Evolutionary conservation across 139 green algal genomes (phyloP).

Genomic region (Tetratostichococcus sp.): DNA sequence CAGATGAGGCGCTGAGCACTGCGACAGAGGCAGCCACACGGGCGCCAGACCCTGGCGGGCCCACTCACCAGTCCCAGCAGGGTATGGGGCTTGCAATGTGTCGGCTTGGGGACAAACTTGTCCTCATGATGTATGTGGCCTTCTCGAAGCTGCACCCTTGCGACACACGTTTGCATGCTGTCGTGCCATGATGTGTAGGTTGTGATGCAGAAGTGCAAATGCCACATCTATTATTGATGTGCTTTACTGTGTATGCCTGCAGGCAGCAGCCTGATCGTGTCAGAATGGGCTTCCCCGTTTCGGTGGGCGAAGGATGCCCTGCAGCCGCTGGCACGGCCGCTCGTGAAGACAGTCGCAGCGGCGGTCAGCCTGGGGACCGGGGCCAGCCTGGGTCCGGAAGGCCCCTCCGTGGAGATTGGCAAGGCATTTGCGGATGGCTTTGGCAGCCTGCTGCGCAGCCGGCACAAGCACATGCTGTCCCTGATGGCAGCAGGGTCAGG

Average conservation of each 20-base stretch:
- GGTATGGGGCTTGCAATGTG: neutral
- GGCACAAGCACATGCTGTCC: constrained; percentile 52
- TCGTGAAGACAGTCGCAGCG: constrained; percentile 29
- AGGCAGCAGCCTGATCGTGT: neutral
- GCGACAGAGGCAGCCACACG: neutral
- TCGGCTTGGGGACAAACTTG: too few relatives aligned
- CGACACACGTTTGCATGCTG: too few relatives aligned
- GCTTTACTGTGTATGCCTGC: too few relatives aligned
- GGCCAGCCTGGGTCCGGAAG: constrained; percentile 85
- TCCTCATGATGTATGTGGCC: too few relatives aligned
- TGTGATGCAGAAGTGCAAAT: neutral
- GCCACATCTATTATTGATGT: neutral
- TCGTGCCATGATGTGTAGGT: too few relatives aligned
- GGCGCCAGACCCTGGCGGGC: neutral
- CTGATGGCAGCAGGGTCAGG: constrained; percentile 85
- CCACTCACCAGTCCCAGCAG: neutral
- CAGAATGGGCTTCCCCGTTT: neutral
- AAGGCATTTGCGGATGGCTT: constrained; percentile 61
- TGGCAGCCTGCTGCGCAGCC: constrained; percentile 48
- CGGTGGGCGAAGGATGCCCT: neutral
- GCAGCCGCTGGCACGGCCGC: neutral
- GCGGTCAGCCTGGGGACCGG: constrained; percentile 79
- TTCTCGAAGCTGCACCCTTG: too few relatives aligned
- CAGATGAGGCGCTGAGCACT: neutral
- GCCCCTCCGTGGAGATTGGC: constrained; percentile 89